These are phyloP conservation scores for Triglochin maritima DNA, from an alignment of 106 monocot species.

Conservation along the genomic window DNA sequence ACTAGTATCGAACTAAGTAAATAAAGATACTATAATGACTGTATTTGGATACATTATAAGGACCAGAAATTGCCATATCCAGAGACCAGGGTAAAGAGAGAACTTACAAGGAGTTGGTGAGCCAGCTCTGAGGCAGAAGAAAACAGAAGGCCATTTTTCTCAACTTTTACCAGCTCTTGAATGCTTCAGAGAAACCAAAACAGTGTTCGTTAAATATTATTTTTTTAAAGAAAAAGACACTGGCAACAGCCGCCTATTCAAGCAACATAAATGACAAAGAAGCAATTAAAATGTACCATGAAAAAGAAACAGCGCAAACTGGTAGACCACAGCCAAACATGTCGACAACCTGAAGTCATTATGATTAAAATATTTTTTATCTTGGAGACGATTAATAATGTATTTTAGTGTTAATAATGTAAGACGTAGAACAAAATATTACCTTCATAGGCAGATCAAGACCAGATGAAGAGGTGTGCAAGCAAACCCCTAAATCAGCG, in stretches of 20 bases:
- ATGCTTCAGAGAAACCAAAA: slow-evolving; percentile 47
- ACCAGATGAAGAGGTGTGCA: slow-evolving; percentile 93
- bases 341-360: slow-evolving; percentile 65
- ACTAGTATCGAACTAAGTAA: too few species aligned
- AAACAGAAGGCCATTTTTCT: slow-evolving; percentile 81
- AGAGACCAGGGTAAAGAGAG: not conserved
- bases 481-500: slow-evolving; percentile 80
- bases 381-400: not conserved
- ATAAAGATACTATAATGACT: too few species aligned
- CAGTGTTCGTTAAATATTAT: not conserved
- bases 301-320: slow-evolving; percentile 80
- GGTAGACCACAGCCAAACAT: slow-evolving; percentile 97
- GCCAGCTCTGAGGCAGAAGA: slow-evolving; percentile 84
- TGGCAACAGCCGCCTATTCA: not conserved
- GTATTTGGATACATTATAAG: not conserved
- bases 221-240: not conserved
- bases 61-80: not conserved
- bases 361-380: not conserved
- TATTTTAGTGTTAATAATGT: not conserved
- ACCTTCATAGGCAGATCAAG: slow-evolving; percentile 99
- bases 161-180: slow-evolving; percentile 71
- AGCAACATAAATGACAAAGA: not conserved
- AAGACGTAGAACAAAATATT: not conserved
- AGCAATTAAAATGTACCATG: slow-evolving; percentile 40
- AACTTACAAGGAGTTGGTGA: slow-evolving; percentile 70